Conservation (phyloP, 176 grass and related monocot species). For the Bonia amplexicaulis region DNA sequence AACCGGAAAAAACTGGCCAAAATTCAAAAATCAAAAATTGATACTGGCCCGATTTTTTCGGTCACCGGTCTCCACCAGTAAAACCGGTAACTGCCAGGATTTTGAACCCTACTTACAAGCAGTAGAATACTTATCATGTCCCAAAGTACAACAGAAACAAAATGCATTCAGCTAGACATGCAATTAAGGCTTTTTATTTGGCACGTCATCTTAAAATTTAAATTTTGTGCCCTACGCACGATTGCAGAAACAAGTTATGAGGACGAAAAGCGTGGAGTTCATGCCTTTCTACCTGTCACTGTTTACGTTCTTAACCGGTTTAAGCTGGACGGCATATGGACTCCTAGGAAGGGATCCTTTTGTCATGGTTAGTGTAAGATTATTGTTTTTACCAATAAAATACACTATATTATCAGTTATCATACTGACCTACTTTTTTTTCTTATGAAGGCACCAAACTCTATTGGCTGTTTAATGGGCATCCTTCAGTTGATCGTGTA, state of each 20-base stretch:
- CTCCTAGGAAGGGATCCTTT: constrained; percentile 64
- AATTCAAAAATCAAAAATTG: too few species aligned
- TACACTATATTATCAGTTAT: background rate
- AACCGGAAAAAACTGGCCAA: too few species aligned
- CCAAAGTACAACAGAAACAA: background rate
- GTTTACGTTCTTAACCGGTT: constrained; percentile 61
- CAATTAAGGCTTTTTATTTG: background rate
- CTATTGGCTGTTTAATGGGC: constrained; percentile 51
- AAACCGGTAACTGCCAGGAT: too few species aligned
- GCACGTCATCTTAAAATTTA: background rate
- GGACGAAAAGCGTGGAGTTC: constrained; percentile 78
- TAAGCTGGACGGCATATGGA: constrained; percentile 60
- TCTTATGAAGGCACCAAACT: constrained; percentile 52
- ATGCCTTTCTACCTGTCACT: constrained; percentile 85
- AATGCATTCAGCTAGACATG: background rate
- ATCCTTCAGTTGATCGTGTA: constrained; percentile 66
- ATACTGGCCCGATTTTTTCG: too few species aligned
- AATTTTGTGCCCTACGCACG: background rate
- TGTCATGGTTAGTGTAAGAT: constrained; percentile 40
- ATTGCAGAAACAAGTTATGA: constrained; percentile 65
- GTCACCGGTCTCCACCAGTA: too few species aligned
- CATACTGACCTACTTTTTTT: constrained; percentile 8
- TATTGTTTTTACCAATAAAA: background rate
- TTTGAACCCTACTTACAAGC: too few species aligned
- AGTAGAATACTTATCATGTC: background rate